Conservation (phyloP, 352 stramenopile species). For the Phytophthora lateralis region DNA sequence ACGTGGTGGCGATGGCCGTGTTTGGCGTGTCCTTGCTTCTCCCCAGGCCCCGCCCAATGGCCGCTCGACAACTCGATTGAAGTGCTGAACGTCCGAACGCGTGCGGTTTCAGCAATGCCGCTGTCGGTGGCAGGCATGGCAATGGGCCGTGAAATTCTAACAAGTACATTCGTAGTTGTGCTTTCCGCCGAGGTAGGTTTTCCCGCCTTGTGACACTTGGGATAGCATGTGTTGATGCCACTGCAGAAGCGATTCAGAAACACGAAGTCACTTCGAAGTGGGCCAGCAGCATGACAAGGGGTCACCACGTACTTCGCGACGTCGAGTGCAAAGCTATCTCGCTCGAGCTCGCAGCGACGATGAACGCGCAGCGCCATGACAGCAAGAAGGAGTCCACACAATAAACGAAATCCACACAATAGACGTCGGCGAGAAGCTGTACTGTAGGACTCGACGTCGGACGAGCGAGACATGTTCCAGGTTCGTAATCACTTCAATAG, state of each 20-base stretch:
- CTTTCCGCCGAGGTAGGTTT: not conserved
- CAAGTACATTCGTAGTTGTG: not conserved
- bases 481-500: slow-evolving; percentile 13
- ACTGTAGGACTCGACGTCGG: slow-evolving; percentile 8
- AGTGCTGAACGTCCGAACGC: slow-evolving; percentile 17
- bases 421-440: not conserved
- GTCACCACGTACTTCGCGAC: not conserved
- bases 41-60: slow-evolving; percentile 21
- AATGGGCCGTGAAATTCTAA: too few species aligned
- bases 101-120: not conserved
- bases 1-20: not conserved
- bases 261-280: not conserved
- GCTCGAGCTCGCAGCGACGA: not conserved
- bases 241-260: not conserved
- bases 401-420: not conserved
- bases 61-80: slow-evolving; percentile 30
- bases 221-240: too few species aligned
- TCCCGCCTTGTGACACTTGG: not conserved
- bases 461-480: slow-evolving; percentile 11
- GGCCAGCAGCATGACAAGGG: not conserved
- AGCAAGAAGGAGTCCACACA: too few species aligned
- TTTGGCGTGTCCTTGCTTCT: slow-evolving; percentile 18
- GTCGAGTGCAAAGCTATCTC: not conserved
- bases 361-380: not conserved
- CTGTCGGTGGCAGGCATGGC: too few species aligned